phyloP scores from a whole-genome alignment of 805 yeast species.

The Vanderwaltozyma tropicalis region DNA sequence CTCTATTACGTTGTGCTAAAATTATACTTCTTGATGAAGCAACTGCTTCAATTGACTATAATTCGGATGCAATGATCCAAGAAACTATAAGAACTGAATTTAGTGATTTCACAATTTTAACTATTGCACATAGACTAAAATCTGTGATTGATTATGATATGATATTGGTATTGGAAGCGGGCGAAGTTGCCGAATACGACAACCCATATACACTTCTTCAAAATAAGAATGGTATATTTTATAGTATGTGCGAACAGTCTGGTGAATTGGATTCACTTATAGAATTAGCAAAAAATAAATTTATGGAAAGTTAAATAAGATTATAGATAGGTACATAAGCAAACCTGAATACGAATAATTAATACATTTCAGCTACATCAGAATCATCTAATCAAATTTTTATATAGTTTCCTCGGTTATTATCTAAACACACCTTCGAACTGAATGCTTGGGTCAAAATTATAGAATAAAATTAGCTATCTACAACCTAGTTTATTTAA shows the following conservation, averaged over 20 bases:
- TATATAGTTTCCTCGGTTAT: too few relatives aligned
- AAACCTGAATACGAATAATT: too few relatives aligned
- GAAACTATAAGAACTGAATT: slow-evolving; percentile 65
- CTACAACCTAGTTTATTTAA: too few relatives aligned
- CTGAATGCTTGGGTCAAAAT: too few relatives aligned
- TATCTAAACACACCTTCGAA: too few relatives aligned
- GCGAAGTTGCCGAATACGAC: slow-evolving; percentile 58
- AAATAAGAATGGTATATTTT: slow-evolving; percentile 40
- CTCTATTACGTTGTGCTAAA: slow-evolving; percentile 53
- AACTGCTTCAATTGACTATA: slow-evolving; percentile 70
- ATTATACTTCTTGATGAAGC: slow-evolving; percentile 69
- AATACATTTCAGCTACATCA: too few relatives aligned
- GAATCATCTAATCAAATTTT: too few relatives aligned
- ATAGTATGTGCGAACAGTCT: slow-evolving; percentile 64
- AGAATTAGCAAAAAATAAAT: slow-evolving; percentile 50
- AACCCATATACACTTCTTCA: slow-evolving; percentile 49
- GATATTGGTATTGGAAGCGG: slow-evolving; percentile 68
- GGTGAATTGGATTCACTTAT: slow-evolving; percentile 74
- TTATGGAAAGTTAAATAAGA: not conserved
- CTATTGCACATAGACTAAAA: slow-evolving; percentile 72
- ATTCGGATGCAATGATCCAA: slow-evolving; percentile 66
- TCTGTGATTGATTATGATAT: slow-evolving; percentile 71
- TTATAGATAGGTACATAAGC: too few relatives aligned
- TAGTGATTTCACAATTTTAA: slow-evolving; percentile 53
- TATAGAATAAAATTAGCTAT: too few relatives aligned